A percentile compares a stretch with the other conserved stretches of the same genome.
These are phyloP conservation scores for Cymbopogon citratus DNA, from an alignment of 176 grass and related monocot species.

Conservation along the genomic window DNA sequence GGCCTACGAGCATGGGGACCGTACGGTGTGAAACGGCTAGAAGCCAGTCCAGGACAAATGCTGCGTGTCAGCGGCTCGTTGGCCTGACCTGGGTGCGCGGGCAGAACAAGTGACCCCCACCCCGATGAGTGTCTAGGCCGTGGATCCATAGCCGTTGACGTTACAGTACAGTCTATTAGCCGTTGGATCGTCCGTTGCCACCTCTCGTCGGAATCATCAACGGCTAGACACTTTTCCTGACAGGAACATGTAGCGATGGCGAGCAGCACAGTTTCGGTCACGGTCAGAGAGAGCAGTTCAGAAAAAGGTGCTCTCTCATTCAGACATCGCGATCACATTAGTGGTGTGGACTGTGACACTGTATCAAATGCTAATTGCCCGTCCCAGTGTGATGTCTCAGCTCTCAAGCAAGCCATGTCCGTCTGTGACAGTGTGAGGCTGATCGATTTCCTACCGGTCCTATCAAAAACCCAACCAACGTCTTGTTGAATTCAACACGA, in stretches of 20 bases:
- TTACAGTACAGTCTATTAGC: neutral
- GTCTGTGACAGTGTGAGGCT: too few species aligned
- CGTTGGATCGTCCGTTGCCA: neutral
- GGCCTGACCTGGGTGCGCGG: neutral
- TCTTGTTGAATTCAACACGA: neutral
- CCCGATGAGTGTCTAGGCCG: neutral
- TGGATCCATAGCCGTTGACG: slow-evolving; percentile 34
- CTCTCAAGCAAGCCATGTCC: too few species aligned
- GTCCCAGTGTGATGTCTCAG: neutral
- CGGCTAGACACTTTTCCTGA: neutral
- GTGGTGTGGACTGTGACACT: neutral
- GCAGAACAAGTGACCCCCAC: neutral
- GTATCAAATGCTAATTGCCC: neutral
- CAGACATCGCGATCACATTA: neutral
- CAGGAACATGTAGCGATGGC: neutral
- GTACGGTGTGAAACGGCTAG: slow-evolving; percentile 33
- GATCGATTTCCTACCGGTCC: slow-evolving; percentile 8
- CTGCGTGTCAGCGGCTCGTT: neutral
- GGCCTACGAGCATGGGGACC: slow-evolving; percentile 12
- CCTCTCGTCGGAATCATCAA: neutral
- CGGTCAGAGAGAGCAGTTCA: neutral
- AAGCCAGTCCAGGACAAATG: neutral
- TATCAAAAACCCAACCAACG: neutral
- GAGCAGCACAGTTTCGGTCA: neutral
- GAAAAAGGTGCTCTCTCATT: too few species aligned